Evolutionary conservation across 2,329 filamentous ascomycete species (phyloP), one percentile per base, ranked within the genome.

Genomic region (Alternaria panax): DNA sequence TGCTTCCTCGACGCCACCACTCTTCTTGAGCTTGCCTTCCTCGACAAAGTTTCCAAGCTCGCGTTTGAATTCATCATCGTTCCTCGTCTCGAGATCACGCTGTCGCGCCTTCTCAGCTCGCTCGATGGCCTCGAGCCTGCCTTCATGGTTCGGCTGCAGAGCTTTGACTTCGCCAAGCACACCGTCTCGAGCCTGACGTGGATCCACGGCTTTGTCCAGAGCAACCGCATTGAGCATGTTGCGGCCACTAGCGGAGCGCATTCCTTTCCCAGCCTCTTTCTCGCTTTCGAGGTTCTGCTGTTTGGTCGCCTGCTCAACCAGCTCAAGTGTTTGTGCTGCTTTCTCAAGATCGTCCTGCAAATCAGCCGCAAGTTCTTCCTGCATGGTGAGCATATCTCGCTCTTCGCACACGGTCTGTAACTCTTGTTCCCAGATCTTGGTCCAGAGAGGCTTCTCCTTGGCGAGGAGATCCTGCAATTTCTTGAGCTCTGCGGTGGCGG

Each of bases 371-470:
- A 99, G 86, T 70, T 98, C 95, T 81, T 99, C 95, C 83, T 97
- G 94, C 84, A 98, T 91, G 50, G 93, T 95, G 68, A 99, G 87
- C 78, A 97, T 89, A 74, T 98, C 94, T 67, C 93, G 89, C 73
- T 97, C 95, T 76, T 96, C 93, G 80, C 95, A 98, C 3, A 99
- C 94, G 52, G 94, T 90, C 78, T 98, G 92, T 45, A 99, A 84
- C 78, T 98, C 93, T 80, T 96, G 93, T 85, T 98, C 94, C 95
- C 95, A 99, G 65, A 98, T 96, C 86, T 97, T 97, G 54, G 93
- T 97, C 94, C 95, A 99, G 58, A 97, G 84, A 0, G 95, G 95
- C 79, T 97, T 97, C 85, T 99, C 95, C 46, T 88, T 87, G 70
- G 89, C 90, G 81, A 99, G 87, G 82, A 91, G 96, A 16, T 97